Conservation (phyloP, 2,329 filamentous ascomycete genomes). For the Chaetothyriales sp. region DNA sequence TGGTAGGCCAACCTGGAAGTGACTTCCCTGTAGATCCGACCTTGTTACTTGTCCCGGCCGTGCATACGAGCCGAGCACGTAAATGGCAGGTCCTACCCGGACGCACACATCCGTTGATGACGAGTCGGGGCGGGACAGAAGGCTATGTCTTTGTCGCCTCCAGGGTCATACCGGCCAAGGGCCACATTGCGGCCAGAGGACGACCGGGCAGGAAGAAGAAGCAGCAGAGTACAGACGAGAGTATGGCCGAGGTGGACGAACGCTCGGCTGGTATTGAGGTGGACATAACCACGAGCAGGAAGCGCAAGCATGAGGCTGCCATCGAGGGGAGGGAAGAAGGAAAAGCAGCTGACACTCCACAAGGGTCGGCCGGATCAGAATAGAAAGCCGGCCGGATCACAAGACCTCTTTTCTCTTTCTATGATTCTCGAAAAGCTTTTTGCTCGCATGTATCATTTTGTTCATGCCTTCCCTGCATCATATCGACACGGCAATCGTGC, state of each 20-base stretch:
- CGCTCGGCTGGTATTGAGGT: background rate
- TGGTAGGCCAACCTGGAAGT: conserved; percentile 26
- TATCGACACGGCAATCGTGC: background rate
- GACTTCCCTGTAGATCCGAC: conserved; percentile 84
- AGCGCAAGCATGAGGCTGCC: background rate
- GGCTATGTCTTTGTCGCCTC: conserved; percentile 80
- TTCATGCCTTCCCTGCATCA: background rate
- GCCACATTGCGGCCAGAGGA: conserved; percentile 67
- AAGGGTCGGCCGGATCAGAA: background rate
- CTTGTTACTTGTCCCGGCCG: conserved; percentile 57
- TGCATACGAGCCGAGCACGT: conserved; percentile 67
- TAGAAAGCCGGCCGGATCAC: background rate
- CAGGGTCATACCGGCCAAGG: conserved; percentile 59
- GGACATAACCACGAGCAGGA: background rate
- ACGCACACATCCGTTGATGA: conserved; percentile 90
- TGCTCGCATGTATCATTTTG: background rate
- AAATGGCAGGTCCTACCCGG: conserved; percentile 86
- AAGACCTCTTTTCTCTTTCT: background rate
- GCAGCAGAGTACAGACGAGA: background rate
- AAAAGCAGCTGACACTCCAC: background rate
- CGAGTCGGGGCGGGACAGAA: conserved; percentile 68
- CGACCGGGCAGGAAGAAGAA: conserved; percentile 40
- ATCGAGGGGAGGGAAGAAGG: background rate
- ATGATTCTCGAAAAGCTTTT: background rate
- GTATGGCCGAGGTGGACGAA: no score